Base-by-base conservation (phyloP, 768 basidiomycete genomes). In the Termitomyces sp. region DNA sequence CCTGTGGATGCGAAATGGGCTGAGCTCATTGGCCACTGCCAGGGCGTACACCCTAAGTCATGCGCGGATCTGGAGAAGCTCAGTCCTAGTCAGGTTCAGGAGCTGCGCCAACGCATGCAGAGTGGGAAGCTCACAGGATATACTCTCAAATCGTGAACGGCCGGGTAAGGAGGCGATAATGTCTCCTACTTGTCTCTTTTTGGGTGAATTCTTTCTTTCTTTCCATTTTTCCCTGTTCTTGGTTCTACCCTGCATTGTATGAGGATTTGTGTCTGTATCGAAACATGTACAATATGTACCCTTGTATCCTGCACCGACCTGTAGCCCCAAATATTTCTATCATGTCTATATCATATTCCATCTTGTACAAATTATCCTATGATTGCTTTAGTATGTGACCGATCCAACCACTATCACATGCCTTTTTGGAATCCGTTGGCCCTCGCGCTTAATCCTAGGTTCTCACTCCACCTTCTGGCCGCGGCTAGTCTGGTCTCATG, bases 11-110 rank as follows among this genome's bases (percentile, higher is more conserved):
- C 74, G 9, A 66, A 62, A 9, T 75, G 74, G 74, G 56, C 58
- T 9, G 73, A 72, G 20, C 70, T 78, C 12, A 64, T 73, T 10
- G 68, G 70, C 4, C 76, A 78, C 59, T 72, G 69, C 59, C 66
- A 70, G 65, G 49, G 43, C 1, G 69, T 67, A 20, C 76, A 78
- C 54, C 66, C 72, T 6, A 69, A 72, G 20, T 67, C 64, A 7
- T 76, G 73, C 46, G 66, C 67, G 36, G 74, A 72, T 48, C 60
- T 78, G 25, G 73, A 73, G 50, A 69, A 63, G 62, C 60, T 76
- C 53, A 67, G 66, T 10, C 69, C 72, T 0, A 67, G 65, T 43
- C 74, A 76, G 67, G 67, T 78, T 15, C 70, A 72, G 17, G 76
- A 78, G 65, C 69, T 70, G 60, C 48, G 63, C 11, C 72, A 71